Conservation (phyloP, 257 asterid species). For the Echites panduratus region DNA sequence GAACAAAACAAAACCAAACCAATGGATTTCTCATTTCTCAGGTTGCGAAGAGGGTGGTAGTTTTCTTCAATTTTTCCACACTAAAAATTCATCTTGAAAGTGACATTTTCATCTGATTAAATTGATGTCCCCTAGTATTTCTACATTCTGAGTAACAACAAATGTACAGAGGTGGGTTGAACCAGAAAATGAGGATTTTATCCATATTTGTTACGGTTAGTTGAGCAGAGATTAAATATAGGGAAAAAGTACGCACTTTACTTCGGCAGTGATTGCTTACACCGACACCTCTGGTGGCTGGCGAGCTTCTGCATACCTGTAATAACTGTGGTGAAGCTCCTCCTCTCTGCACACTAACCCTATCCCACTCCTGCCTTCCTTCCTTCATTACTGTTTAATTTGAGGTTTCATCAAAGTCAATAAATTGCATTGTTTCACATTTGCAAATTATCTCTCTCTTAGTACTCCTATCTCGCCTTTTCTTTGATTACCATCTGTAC, state of each 20-base stretch:
- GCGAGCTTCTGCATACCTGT: neutral
- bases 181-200: neutral
- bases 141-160: neutral
- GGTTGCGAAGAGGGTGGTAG: neutral
- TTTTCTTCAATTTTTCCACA: neutral
- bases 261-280: neutral
- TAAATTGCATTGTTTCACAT: neutral
- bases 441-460: neutral
- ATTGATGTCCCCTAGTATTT: neutral
- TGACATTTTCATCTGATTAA: neutral
- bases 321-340: slow-evolving; percentile 5
- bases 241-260: neutral
- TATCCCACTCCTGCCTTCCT: neutral
- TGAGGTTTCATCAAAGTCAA: neutral
- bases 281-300: slow-evolving; percentile 16
- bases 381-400: neutral
- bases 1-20: too few species aligned
- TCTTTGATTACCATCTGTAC: neutral
- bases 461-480: neutral
- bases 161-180: neutral
- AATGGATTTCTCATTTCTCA: neutral
- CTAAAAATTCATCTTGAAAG: neutral
- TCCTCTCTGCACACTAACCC: neutral
- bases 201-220: neutral
- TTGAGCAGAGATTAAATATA: neutral